phyloP scores from a whole-genome alignment of 345 rosid species.

The Syzygium oleosum region DNA sequence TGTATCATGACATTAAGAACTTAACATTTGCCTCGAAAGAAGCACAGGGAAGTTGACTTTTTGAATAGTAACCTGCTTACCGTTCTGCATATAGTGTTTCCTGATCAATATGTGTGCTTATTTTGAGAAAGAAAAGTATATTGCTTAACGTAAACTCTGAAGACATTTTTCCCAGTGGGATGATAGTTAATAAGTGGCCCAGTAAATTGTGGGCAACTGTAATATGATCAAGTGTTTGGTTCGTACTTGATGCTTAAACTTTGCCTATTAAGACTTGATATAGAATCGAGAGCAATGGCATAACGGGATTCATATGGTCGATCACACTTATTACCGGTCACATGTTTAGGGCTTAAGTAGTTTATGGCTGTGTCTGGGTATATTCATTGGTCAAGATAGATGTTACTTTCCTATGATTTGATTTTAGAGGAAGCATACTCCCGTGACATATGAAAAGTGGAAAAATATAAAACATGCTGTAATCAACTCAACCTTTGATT shows the following conservation, averaged over 20 bases:
- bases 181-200: not conserved
- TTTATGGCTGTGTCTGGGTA: not conserved
- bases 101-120: not conserved
- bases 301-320: not conserved
- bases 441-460: not conserved
- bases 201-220: not conserved
- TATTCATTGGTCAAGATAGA: not conserved
- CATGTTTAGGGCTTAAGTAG: not conserved
- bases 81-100: not conserved
- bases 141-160: not conserved
- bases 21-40: not conserved
- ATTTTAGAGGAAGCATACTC: not conserved
- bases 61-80: not conserved
- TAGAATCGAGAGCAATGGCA: not conserved
- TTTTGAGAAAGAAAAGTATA: not conserved
- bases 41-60: not conserved
- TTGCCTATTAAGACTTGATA: not conserved
- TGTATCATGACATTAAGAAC: not conserved
- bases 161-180: not conserved
- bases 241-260: not conserved
- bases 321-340: not conserved
- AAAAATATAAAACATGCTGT: not conserved
- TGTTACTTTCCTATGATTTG: not conserved
- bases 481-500: not conserved
- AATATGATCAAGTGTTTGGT: not conserved